These are phyloP conservation scores for Madurella mycetomatis DNA, from an alignment of 2,329 filamentous ascomycete genomes.

Conservation along the genomic window DNA sequence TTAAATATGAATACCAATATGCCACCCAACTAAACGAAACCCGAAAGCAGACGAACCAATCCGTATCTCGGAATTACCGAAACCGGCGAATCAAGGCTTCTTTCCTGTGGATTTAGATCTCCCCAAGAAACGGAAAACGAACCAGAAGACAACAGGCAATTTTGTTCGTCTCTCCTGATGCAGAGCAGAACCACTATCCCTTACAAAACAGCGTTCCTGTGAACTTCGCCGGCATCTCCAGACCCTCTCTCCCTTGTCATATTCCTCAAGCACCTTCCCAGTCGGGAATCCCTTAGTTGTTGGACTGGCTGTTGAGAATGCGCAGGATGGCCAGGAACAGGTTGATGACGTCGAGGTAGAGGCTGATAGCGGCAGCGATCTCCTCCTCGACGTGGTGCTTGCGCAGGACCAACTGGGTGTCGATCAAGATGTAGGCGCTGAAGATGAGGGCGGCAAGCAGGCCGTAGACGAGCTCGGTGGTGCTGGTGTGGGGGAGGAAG, in stretches of 20 bases:
- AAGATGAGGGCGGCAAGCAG: conserved; percentile 81
- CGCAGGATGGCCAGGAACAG: conserved; percentile 91
- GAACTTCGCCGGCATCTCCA: background rate
- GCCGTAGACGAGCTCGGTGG: conserved; percentile 80
- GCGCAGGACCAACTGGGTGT: conserved; percentile 92
- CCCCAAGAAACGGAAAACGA: background rate
- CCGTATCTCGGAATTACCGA: background rate
- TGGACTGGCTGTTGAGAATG: conserved; percentile 92
- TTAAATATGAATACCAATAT: background rate
- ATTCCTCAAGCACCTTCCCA: background rate
- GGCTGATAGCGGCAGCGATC: conserved; percentile 88
- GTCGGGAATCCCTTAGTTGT: conserved; percentile 59
- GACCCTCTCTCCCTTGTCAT: background rate
- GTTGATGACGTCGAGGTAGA: conserved; percentile 97
- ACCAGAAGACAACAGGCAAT: too few relatives aligned
- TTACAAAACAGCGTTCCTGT: background rate
- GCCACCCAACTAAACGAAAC: background rate
- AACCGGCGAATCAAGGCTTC: background rate
- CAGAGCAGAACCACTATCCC: background rate
- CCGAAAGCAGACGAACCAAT: background rate
- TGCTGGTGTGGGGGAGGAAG: conserved; percentile 82
- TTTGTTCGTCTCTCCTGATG: too few relatives aligned
- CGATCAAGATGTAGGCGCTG: conserved; percentile 89
- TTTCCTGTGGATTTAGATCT: background rate
- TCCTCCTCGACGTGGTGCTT: conserved; percentile 98